phyloP scores from a whole-genome alignment of 2,329 filamentous ascomycete species.

The Calonectria hongkongensis region DNA sequence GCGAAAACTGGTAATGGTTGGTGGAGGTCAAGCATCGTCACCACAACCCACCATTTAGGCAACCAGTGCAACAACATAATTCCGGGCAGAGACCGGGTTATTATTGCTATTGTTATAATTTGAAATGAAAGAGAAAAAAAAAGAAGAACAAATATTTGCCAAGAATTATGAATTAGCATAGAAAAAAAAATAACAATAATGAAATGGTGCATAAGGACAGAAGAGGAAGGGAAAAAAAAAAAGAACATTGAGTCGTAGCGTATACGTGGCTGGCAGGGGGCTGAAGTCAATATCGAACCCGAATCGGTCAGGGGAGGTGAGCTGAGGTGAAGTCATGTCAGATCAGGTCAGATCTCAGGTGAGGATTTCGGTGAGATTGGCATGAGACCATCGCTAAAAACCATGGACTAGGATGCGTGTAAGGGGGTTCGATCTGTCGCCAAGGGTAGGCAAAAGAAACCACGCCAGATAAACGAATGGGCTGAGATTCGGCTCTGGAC shows the following conservation, averaged over 20 bases:
- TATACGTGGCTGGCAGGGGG: background rate
- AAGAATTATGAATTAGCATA: background rate
- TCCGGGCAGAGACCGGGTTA: no score
- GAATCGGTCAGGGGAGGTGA: constrained; percentile 47
- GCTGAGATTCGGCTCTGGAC: constrained; percentile 23
- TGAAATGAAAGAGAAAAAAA: background rate
- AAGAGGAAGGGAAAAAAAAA: background rate
- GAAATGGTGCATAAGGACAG: background rate
- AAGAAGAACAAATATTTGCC: background rate
- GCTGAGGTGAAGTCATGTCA: constrained; percentile 46
- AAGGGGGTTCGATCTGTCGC: constrained; percentile 19
- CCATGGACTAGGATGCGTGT: constrained; percentile 24
- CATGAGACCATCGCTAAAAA: constrained; percentile 48
- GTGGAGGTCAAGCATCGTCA: constrained; percentile 14
- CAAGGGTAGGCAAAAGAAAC: constrained; percentile 31
- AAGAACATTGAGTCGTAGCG: constrained; percentile 6
- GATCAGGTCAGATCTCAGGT: constrained; percentile 52
- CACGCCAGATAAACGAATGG: constrained; percentile 42
- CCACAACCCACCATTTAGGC: background rate
- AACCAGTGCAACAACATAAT: background rate
- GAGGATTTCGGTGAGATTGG: constrained; percentile 53
- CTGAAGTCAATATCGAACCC: constrained; percentile 43
- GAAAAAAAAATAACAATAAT: background rate
- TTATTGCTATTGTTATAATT: no score
- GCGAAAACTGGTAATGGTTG: constrained; percentile 18